Evolutionary conservation across 1,284 basidiomycete species (phyloP), one percentile per base, ranked within the genome.

Genomic region (Takashimella tepidaria): DNA sequence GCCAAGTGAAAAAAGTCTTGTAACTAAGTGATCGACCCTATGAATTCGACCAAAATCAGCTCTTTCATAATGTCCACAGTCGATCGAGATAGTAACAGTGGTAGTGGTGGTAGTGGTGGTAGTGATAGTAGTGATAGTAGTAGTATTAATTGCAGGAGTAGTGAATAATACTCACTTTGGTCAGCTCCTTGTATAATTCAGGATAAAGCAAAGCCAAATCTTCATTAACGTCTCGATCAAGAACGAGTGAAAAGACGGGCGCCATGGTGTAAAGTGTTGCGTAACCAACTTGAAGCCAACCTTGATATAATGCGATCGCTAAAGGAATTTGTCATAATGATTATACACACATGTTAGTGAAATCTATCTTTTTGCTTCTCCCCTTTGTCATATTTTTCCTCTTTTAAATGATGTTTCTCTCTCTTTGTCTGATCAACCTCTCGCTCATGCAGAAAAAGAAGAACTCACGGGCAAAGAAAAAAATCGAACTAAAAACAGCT

Each of bases 191-290:
- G 78, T 98, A 99, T 50, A 99, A 76, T 76, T 98, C 96, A 0
- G 96, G 96, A 75, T 98, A 99, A 51, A 97, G 79, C 60, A 99
- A 76, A 0, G 96, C 93, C 50, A 98, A 76, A 73, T 98, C 92
- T 71, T 97, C 93, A 71, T 85, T 97, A 45, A 99, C 91, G 72
- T 99, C 96, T 45, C 86, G 83, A 74, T 99, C 96, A 49, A 98
- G 79, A 1, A 98, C 96, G 47, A 98, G 81, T 45, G 92, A 97
- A 75, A 98, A 98, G 5, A 98, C 95, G 0, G 95, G 95, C 1
- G 92, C 92, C 93, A 98, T 98, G 1, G 96, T 98, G 72, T 98
- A 98, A 11, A 93, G 80, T 0, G 96, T 99, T 8, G 96, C 93
- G 75, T 98, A 99, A 8, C 96, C 96, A 13, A 89, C 91, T 86